Percentiles rank a stretch among this genome's conserved stretches.
Conservation (phyloP, 2,329 filamentous ascomycete genomes). For the Allantophomopsis lycopodina region DNA sequence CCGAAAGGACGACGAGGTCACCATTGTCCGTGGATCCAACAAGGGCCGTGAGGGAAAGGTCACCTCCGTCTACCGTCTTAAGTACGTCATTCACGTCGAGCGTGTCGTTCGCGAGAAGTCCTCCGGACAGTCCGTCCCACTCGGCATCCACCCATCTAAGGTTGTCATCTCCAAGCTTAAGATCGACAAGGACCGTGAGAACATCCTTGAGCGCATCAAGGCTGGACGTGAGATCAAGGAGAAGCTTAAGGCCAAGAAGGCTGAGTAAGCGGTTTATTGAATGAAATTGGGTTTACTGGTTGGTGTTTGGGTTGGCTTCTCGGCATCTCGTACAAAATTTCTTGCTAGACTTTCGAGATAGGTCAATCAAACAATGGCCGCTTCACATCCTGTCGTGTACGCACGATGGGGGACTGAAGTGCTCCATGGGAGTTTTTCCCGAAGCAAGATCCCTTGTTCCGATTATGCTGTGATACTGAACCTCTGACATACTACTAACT, state of each 20-base stretch:
- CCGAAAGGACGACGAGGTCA: conserved; percentile 95
- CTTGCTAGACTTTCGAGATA: conserved; percentile 12
- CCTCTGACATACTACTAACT: neutral
- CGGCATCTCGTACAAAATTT: neutral
- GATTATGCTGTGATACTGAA: conserved; percentile 18
- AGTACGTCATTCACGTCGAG: conserved; percentile 96
- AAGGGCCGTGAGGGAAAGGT: conserved; percentile 99
- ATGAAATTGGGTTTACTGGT: conserved; percentile 3
- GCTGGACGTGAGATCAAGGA: conserved; percentile 61
- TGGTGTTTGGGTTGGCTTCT: conserved; percentile 12
- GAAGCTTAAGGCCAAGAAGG: conserved; percentile 32
- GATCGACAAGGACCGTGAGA: conserved; percentile 90
- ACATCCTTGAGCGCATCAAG: conserved; percentile 76
- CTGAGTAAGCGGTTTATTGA: conserved; percentile 3
- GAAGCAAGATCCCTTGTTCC: conserved; percentile 28
- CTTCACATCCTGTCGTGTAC: conserved; percentile 42
- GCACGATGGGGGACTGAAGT: conserved; percentile 36
- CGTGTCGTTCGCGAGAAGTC: conserved; percentile 94
- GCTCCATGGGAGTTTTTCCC: conserved; percentile 65
- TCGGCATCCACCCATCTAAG: conserved; percentile 93
- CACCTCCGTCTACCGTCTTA: conserved; percentile 93
- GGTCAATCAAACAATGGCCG: conserved; percentile 41
- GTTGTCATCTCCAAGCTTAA: conserved; percentile 98
- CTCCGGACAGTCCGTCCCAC: conserved; percentile 88
- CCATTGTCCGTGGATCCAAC: conserved; percentile 81